Evolutionary conservation across 129 eudicot species (phyloP).

Genomic region (Helianthus annuus): HanXRQr2.0-SUNRISE NC_035442.2:141659517-141660016

Average conservation of each 20-base stretch:
- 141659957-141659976: too few species aligned
- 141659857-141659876: not conserved
- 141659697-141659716: too few species aligned
- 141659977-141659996: too few species aligned
- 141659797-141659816: not conserved
- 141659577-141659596: not conserved
- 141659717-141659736: not conserved
- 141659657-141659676: too few species aligned
- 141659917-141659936: too few species aligned
- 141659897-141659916: not conserved
- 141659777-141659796: not conserved
- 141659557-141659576: not conserved
- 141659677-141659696: too few species aligned
- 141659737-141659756: conserved; percentile 1
- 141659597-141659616: not conserved
- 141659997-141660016: too few species aligned
- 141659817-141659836: too few species aligned
- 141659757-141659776: not conserved
- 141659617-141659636: not conserved
- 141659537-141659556: not conserved
- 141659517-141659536: too few species aligned
- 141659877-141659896: not conserved
- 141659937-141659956: too few species aligned
- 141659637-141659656: too few species aligned
- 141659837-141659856: not conserved